Evolutionary conservation across 2,329 filamentous ascomycete species (phyloP).

Genomic region (Aureobasidium sp.): DNA sequence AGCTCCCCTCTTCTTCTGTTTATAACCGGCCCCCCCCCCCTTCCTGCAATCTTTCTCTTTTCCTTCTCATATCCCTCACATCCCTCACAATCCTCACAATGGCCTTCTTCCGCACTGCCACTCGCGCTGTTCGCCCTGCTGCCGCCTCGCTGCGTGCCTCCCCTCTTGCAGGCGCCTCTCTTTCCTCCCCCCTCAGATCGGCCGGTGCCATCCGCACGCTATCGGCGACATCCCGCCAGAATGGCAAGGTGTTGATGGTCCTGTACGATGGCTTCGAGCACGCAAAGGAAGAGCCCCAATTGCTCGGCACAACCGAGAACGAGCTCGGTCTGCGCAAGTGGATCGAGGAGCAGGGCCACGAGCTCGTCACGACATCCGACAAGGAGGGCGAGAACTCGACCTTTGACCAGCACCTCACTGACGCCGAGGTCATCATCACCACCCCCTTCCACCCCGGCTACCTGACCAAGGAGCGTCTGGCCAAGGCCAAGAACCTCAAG

Average conservation of each 20-base stretch:
- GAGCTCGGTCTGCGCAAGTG: constrained; percentile 95
- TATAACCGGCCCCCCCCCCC: constrained; percentile 3
- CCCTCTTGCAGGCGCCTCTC: constrained; percentile 23
- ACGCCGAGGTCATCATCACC: constrained; percentile 98
- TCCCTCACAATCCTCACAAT: constrained; percentile 31
- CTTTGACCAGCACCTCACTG: constrained; percentile 92
- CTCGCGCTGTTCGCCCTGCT: constrained; percentile 48
- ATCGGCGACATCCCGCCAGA: constrained; percentile 55
- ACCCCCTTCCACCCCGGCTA: constrained; percentile 99
- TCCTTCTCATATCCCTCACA: not conserved
- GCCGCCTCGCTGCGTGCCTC: constrained; percentile 42
- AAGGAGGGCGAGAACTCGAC: constrained; percentile 90
- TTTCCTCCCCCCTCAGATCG: constrained; percentile 33
- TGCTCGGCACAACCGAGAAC: constrained; percentile 95
- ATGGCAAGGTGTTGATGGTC: constrained; percentile 94
- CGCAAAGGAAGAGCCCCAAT: constrained; percentile 75
- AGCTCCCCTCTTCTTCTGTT: not conserved
- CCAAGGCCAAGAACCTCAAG: constrained; percentile 98
- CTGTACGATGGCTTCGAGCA: constrained; percentile 86
- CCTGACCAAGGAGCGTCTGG: constrained; percentile 89
- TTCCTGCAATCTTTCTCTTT: not conserved
- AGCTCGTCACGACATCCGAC: constrained; percentile 91
- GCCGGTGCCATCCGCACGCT: constrained; percentile 50
- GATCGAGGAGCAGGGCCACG: constrained; percentile 96
- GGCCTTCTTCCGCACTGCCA: constrained; percentile 54